Evolutionary conservation across 129 eudicot species (phyloP), one percentile per base, ranked within the genome.

Genomic region (Rutidosis leptorrhynchoides): DNA sequence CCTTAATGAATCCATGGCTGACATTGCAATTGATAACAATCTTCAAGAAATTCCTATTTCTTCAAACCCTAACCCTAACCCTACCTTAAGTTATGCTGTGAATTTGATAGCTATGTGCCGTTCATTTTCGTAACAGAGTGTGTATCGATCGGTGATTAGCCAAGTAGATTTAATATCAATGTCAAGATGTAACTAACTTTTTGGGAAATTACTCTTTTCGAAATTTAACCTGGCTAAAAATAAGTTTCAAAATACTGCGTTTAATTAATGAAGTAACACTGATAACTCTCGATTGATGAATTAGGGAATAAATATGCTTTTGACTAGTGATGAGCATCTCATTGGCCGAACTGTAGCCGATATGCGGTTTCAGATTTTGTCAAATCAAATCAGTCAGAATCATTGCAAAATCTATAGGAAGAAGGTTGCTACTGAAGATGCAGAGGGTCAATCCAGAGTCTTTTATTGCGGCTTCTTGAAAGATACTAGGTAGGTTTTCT

Each of bases 251-350:
- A 46, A 37, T 25, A 53, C 22, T 80, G 3, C 16, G 33, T 65
- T 20, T 35, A 3, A 19, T 59, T 26, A 16, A 54, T 70, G 79
- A 64, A 29, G 55, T 65, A 63, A 17, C 35, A 11, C 82, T 81
- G 58, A 82, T 58, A 32, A 46, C 28, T 10, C 7, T 69, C 23
- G 57, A 27, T 61, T 76, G 58, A 49, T 20, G 22, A 62, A 67
- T 11, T 81, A 93, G 98, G 96, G 96, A 49, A 74, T 89, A 59
- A 85, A 93, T 79, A 82, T 93, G 85, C 86, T 88, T 68, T 75
- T 93, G 69, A 82, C 88, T 74, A 67, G 81, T 17, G 87, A 88
- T 49, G 92, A 82, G 71, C 98, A 93, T 74, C 27, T 80, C 69
- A 75, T 93, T 74, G 98, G 98, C 63, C 92, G 98, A 43, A 9